phyloP scores from a whole-genome alignment of 2,329 filamentous ascomycete species.

The Lithohypha guttulata region DNA sequence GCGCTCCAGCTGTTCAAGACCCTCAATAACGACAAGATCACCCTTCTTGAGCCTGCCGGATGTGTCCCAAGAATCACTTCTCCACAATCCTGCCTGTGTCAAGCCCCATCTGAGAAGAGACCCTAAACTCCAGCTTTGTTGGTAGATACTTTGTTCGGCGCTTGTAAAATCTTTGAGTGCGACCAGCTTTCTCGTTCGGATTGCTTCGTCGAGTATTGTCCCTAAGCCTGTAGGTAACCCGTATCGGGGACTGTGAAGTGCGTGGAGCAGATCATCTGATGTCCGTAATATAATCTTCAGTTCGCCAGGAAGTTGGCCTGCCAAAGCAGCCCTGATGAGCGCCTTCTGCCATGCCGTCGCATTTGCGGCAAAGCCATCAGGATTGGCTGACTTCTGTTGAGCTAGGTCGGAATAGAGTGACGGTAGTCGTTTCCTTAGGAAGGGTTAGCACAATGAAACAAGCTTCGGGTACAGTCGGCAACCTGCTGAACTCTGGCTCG shows the following conservation, averaged over 20 bases:
- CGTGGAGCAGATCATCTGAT: constrained; percentile 54
- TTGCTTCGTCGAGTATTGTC: constrained; percentile 66
- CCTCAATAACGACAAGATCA: constrained; percentile 41
- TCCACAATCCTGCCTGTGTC: constrained; percentile 54
- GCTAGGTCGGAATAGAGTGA: constrained; percentile 85
- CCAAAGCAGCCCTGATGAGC: constrained; percentile 56
- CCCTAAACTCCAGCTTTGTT: constrained; percentile 60
- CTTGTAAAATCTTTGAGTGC: constrained; percentile 58
- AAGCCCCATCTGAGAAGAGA: constrained; percentile 65
- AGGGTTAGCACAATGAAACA: neutral
- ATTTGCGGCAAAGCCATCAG: constrained; percentile 76
- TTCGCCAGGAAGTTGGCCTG: constrained; percentile 45
- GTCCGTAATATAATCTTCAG: constrained; percentile 40
- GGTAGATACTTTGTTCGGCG: constrained; percentile 60
- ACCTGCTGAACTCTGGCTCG: constrained; percentile 22
- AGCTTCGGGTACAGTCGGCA: neutral
- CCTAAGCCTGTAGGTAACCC: constrained; percentile 73
- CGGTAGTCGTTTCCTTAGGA: constrained; percentile 59
- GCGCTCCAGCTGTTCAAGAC: constrained; percentile 40
- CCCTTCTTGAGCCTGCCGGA: constrained; percentile 30
- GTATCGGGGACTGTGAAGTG: constrained; percentile 64
- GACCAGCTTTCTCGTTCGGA: constrained; percentile 58
- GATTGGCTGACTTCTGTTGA: constrained; percentile 62
- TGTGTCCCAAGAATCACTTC: constrained; percentile 29
- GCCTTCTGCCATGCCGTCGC: constrained; percentile 67